Base-by-base conservation (phyloP, 371 early-diverging fungal species). In the Mycotypha africana region DNA sequence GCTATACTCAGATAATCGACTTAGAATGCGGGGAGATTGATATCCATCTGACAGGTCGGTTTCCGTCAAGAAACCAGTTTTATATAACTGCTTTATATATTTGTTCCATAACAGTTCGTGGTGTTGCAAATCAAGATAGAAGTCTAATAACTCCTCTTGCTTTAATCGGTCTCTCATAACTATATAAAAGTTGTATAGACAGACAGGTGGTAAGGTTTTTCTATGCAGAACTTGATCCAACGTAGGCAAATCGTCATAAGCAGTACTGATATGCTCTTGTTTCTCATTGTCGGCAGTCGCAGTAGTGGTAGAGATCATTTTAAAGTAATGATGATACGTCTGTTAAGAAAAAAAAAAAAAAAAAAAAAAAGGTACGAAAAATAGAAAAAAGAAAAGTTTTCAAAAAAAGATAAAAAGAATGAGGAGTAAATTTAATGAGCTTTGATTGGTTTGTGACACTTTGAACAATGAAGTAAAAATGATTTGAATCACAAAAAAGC, bases 141-240 rank as follows among this genome's bases (percentile, higher is more conserved):
- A 85, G 49, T 85, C 85, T 4, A 85, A 56, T 34, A 82, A 68
- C 53, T 82, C 82, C 38, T 75, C 77, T 47, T 74, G 71, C 38
- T 66, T 71, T 16, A 79, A 65, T 22, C 70, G 53, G 46, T 85
- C 83, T 30, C 83, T 67, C 77, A 85, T 70, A 44, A 76, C 70
- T 22, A 85, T 65, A 46, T 85, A 85, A 43, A 74, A 78, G 41
- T 82, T 82, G 45, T 77, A 85, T 3, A 85, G 52, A 58, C 82
- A 85, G 0, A 85, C 78, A 1, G 85, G 85, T 12, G 85, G 85
- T 11, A 67, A 47, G 2, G 83, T 82, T 55, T 78, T 76, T 35
- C 85, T 68, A 21, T 61, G 53, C 2, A 85, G 58, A 4, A 85
- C 81, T 50, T 79, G 73, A 49, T 81, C 73, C 19, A 85, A 46